These are phyloP conservation scores for Yamadazyma trypodendri DNA, from an alignment of 1,139 yeast genomes.

Conservation along the genomic window DNA sequence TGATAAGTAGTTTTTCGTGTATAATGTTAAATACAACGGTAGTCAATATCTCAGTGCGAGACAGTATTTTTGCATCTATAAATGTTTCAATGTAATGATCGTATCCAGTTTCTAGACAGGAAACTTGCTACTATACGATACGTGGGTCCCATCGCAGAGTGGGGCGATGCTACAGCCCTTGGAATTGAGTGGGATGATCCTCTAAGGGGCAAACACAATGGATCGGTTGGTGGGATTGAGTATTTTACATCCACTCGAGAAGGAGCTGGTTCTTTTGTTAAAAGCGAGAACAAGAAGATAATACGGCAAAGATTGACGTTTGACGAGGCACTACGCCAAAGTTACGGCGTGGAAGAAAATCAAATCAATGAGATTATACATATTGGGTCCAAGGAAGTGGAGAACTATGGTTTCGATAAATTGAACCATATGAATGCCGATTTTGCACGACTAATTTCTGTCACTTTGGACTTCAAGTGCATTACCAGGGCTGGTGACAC, in stretches of 20 bases:
- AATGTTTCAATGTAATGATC: constrained; percentile 19
- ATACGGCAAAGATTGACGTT: constrained; percentile 28
- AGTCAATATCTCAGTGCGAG: too few species aligned
- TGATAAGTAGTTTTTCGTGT: constrained; percentile 1
- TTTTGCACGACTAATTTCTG: constrained; percentile 40
- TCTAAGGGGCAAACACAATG: constrained; percentile 74
- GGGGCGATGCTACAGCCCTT: constrained; percentile 58
- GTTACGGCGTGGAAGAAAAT: constrained; percentile 39
- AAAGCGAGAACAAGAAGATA: constrained; percentile 35
- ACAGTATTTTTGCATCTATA: not conserved
- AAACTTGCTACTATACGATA: constrained; percentile 63
- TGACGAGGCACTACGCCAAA: constrained; percentile 46
- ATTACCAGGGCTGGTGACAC: constrained; percentile 5
- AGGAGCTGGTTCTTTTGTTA: constrained; percentile 68
- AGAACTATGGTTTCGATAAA: constrained; percentile 65
- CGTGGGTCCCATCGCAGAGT: constrained; percentile 56
- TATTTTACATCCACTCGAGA: constrained; percentile 48
- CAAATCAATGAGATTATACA: constrained; percentile 23
- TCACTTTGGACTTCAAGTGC: constrained; percentile 48
- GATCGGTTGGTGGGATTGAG: constrained; percentile 57
- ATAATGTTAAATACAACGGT: not conserved
- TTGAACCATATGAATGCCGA: constrained; percentile 48
- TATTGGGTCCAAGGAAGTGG: constrained; percentile 57
- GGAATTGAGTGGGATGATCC: constrained; percentile 90
- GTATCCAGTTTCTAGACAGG: constrained; percentile 43